Conservation (phyloP, 129 eudicot species). For the Scalesia atractyloides region DNA sequence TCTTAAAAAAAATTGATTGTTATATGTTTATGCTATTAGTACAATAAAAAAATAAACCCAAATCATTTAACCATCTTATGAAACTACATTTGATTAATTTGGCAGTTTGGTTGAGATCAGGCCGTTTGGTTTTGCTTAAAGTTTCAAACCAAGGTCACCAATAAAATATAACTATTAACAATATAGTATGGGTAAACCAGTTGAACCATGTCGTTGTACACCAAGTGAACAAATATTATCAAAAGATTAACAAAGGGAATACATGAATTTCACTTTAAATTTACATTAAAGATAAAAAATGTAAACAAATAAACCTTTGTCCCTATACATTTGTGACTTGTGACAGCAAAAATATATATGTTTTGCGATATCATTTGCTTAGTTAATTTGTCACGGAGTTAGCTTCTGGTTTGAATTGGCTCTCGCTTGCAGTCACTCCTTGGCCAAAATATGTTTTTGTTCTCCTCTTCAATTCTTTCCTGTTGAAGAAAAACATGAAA, state of each 20-base stretch:
- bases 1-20: too few species aligned
- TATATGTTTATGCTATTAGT: too few species aligned
- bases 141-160: not conserved
- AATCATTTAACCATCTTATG: too few species aligned
- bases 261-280: slow-evolving; percentile 14
- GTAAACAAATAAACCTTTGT: slow-evolving; percentile 8
- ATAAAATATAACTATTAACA: too few species aligned
- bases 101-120: too few species aligned
- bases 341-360: slow-evolving; percentile 5
- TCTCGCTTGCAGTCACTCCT: not conserved
- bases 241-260: not conserved
- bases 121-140: not conserved
- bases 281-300: slow-evolving; percentile 24
- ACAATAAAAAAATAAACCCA: too few species aligned
- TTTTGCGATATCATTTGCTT: slow-evolving; percentile 14
- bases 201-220: not conserved
- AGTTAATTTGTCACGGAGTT: slow-evolving; percentile 29
- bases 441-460: slow-evolving; percentile 31
- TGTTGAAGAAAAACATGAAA: slow-evolving; percentile 24
- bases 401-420: slow-evolving; percentile 20
- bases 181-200: too few species aligned
- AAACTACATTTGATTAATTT: too few species aligned
- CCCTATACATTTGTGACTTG: slow-evolving; percentile 13
- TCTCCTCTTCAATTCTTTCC: slow-evolving; percentile 78
- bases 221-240: not conserved